Conservation (phyloP, 345 rosid genomes). For the Melaleuca alternifolia region DNA sequence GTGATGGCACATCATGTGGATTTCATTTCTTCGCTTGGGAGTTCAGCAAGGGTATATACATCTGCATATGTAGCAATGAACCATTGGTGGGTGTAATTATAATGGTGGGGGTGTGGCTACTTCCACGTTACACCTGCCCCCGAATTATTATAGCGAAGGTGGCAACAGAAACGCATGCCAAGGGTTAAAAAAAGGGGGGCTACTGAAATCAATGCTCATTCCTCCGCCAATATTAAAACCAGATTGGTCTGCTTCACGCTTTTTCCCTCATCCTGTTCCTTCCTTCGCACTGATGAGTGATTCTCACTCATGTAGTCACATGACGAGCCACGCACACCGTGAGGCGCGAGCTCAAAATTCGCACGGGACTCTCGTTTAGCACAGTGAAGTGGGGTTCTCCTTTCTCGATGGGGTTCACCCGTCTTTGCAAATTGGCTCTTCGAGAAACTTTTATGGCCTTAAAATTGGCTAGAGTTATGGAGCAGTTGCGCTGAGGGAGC, state of each 20-base stretch:
- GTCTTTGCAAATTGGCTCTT: background rate
- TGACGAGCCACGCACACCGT: background rate
- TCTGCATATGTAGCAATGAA: background rate
- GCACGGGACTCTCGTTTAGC: background rate
- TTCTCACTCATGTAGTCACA: background rate
- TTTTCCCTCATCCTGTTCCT: background rate
- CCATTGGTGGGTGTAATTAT: slow-evolving; percentile 2
- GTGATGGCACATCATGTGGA: background rate
- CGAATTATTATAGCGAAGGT: background rate
- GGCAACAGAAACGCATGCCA: background rate
- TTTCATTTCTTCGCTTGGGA: slow-evolving; percentile 21
- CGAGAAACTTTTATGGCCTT: too few species aligned
- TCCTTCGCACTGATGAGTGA: background rate
- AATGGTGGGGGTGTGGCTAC: background rate
- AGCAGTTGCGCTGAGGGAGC: background rate
- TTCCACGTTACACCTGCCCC: background rate
- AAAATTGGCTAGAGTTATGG: background rate
- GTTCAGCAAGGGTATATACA: slow-evolving; percentile 20
- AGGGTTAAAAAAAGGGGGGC: background rate
- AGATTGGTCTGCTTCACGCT: background rate
- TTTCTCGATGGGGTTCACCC: background rate
- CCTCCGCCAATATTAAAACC: background rate
- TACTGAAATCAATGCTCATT: background rate
- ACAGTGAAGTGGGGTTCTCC: background rate
- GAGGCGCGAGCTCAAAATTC: background rate